phyloP scores from a whole-genome alignment of 345 rosid genomes.

The Salix udensis region DNA sequence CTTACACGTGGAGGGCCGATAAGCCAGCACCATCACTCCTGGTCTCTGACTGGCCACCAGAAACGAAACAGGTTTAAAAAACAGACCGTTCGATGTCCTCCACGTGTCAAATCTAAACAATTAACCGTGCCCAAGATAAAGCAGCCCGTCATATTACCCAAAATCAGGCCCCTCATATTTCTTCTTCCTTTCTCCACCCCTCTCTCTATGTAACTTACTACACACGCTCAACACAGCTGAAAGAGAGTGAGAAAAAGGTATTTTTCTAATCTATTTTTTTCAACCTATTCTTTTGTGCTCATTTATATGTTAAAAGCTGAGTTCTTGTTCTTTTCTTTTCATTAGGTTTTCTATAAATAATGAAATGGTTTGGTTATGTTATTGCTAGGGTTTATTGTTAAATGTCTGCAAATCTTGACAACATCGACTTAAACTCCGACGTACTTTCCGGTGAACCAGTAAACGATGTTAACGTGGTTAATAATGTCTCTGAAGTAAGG shows the following conservation, averaged over 20 bases:
- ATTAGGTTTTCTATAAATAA: not conserved
- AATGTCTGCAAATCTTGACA: conserved; percentile 35
- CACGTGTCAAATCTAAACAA: conserved; percentile 4
- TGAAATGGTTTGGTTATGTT: not conserved
- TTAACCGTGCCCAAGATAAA: not conserved
- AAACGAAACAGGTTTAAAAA: not conserved
- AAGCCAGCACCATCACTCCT: not conserved
- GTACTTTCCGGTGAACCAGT: conserved; percentile 24
- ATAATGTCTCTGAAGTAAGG: not conserved
- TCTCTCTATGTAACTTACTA: not conserved
- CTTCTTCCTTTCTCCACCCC: not conserved
- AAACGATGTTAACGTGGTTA: conserved; percentile 14
- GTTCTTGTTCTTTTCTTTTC: not conserved
- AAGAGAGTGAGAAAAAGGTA: not conserved
- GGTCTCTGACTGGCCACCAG: not conserved
- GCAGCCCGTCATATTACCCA: not conserved
- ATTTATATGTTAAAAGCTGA: not conserved
- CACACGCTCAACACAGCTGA: not conserved
- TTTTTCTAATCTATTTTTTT: not conserved
- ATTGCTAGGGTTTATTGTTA: conserved; percentile 15
- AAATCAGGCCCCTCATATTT: not conserved
- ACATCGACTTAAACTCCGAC: conserved; percentile 41
- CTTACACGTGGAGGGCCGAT: conserved; percentile 15
- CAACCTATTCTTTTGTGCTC: not conserved
- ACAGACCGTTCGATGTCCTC: not conserved